A percentile compares a stretch with the other conserved stretches of the same genome.
phyloP scores from a whole-genome alignment of 2,329 filamentous ascomycete genomes.

The Diplodia corticola region DNA sequence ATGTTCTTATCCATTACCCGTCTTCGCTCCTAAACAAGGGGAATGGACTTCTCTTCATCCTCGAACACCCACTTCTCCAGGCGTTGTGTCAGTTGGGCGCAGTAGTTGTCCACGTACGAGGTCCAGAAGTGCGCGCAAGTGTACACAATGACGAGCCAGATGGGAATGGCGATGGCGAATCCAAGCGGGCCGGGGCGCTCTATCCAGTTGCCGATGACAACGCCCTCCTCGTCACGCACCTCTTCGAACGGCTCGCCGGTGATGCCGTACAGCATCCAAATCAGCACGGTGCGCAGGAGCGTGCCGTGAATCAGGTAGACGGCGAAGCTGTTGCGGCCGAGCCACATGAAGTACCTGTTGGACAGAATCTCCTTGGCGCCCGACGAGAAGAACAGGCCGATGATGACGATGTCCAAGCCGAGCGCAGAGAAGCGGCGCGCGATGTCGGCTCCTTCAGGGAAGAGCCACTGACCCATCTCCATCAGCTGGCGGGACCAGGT shows the following conservation, averaged over 20 bases:
- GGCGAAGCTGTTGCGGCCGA: conserved; percentile 57
- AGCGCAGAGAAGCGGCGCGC: conserved; percentile 47
- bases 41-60: conserved; percentile 31
- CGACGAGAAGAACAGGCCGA: conserved; percentile 55
- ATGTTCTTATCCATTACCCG: neutral
- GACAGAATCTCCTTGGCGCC: conserved; percentile 51
- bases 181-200: conserved; percentile 42
- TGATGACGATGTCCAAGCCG: conserved; percentile 51
- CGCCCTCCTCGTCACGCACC: conserved; percentile 42
- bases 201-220: conserved; percentile 46
- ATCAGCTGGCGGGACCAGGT: conserved; percentile 51
- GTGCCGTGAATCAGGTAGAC: conserved; percentile 58
- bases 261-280: conserved; percentile 56
- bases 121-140: conserved; percentile 53
- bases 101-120: conserved; percentile 53
- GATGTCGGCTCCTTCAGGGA: conserved; percentile 49
- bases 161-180: conserved; percentile 47
- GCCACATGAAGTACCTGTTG: conserved; percentile 53
- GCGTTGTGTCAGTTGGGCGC: conserved; percentile 50
- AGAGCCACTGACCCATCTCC: conserved; percentile 45
- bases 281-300: conserved; percentile 52
- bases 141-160: conserved; percentile 52
- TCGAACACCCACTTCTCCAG: conserved; percentile 53
- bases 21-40: neutral
- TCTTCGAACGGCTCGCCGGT: conserved; percentile 47